These are phyloP conservation scores for Cyphellophora attinorum DNA, from an alignment of 2,329 filamentous ascomycete species.

Conservation along the genomic window DNA sequence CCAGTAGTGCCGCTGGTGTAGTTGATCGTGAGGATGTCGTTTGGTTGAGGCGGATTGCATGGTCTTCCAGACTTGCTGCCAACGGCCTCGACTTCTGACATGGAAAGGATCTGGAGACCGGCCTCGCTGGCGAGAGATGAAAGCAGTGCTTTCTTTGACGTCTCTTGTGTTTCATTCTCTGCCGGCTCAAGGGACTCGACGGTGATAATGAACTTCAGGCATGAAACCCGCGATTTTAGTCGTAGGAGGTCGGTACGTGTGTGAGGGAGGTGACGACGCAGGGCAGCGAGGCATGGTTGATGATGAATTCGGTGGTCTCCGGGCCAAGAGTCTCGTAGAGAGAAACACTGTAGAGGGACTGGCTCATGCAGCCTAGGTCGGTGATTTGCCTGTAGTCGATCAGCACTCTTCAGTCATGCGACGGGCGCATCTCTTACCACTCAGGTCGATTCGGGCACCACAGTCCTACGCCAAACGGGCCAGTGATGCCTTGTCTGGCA, in stretches of 20 bases:
- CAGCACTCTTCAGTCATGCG: no score
- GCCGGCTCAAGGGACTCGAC: constrained; percentile 74
- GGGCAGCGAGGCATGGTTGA: constrained; percentile 73
- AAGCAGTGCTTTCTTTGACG: constrained; percentile 71
- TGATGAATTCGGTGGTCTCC: constrained; percentile 86
- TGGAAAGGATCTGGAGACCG: constrained; percentile 69
- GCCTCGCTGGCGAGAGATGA: constrained; percentile 61
- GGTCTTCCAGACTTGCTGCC: constrained; percentile 62
- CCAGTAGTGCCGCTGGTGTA: constrained; percentile 59
- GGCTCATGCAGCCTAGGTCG: constrained; percentile 78
- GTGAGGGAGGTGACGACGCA: constrained; percentile 70
- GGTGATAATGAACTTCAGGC: constrained; percentile 78
- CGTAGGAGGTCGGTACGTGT: constrained; percentile 74
- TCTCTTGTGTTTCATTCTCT: constrained; percentile 55
- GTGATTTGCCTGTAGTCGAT: no score
- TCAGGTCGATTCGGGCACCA: constrained; percentile 84
- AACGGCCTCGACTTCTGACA: constrained; percentile 71
- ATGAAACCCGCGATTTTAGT: constrained; percentile 65
- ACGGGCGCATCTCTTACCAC: no score
- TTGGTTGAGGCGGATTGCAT: constrained; percentile 60
- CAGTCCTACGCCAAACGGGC: constrained; percentile 65
- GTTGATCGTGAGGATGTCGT: constrained; percentile 70
- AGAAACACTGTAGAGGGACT: constrained; percentile 80
- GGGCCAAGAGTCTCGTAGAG: constrained; percentile 94
- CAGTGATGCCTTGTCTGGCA: constrained; percentile 57